phyloP scores from a whole-genome alignment of 1,284 basidiomycete species.

The Filobasidium uniguttulatum region DNA sequence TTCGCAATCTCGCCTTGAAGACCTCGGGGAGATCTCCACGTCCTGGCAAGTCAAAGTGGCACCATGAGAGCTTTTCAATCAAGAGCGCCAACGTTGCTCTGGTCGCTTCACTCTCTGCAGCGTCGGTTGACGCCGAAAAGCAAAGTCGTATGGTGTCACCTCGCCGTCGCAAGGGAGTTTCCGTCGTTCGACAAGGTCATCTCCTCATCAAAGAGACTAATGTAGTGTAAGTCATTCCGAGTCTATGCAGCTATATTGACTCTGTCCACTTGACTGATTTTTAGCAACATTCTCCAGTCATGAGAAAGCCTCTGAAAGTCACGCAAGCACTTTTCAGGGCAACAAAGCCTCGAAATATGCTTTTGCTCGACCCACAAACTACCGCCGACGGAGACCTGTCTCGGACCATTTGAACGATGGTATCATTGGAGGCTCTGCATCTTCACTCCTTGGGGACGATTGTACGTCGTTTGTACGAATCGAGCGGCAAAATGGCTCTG shows the following conservation, averaged over 20 bases:
- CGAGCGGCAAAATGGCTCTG: background rate
- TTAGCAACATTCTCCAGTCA: no score
- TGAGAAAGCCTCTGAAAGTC: no score
- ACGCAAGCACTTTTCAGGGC: no score
- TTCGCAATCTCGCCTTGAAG: background rate
- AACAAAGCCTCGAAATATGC: slow-evolving; percentile 6
- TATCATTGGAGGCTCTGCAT: slow-evolving; percentile 5
- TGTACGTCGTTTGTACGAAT: slow-evolving; percentile 7
- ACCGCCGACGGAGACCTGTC: slow-evolving; percentile 9
- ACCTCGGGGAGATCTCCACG: background rate
- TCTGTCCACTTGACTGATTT: no score
- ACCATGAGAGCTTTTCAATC: no score
- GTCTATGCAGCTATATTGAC: no score
- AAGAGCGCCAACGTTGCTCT: no score
- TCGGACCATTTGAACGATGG: slow-evolving; percentile 1
- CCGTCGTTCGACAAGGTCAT: background rate
- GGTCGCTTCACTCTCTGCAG: no score
- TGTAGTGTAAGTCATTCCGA: background rate
- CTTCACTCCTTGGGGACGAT: background rate
- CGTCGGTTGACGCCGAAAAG: slow-evolving; percentile 3
- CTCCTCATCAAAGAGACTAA: background rate
- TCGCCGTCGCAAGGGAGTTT: background rate
- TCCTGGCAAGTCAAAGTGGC: background rate
- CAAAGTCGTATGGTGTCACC: slow-evolving; percentile 2
- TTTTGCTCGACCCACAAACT: slow-evolving; percentile 13